A percentile compares a stretch with the other conserved stretches of the same genome.
phyloP scores from a whole-genome alignment of 2,329 filamentous ascomycete genomes.

The Sarocladium oryzae region DNA sequence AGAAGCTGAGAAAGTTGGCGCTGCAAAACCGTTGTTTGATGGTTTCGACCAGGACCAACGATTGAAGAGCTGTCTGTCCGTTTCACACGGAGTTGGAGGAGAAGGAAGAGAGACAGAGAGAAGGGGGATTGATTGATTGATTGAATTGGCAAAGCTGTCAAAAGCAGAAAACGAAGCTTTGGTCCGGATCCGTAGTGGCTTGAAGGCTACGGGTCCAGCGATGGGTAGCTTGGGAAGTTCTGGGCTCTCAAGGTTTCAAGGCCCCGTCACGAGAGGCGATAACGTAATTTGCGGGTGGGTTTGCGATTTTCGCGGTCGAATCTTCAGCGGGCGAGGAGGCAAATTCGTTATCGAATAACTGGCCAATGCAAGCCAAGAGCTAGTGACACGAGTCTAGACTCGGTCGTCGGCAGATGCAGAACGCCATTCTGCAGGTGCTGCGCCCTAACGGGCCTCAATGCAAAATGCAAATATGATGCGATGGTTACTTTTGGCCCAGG shows the following conservation, averaged over 20 bases:
- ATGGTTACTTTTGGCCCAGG: no score
- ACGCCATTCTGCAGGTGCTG: background rate
- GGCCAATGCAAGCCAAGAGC: background rate
- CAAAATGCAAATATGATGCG: no score
- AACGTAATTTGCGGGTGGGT: slow-evolving; percentile 4
- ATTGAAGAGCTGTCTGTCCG: background rate
- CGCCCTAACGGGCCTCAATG: no score
- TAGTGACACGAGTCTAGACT: background rate
- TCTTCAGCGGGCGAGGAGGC: background rate
- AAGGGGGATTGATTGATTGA: no score
- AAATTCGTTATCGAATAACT: background rate
- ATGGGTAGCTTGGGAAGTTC: background rate
- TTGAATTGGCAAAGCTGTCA: background rate
- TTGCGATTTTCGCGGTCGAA: background rate
- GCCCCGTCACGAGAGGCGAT: background rate
- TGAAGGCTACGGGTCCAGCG: background rate
- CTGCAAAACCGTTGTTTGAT: background rate
- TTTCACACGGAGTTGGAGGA: background rate
- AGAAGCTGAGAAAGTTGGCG: background rate
- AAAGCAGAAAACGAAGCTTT: background rate
- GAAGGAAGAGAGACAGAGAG: no score
- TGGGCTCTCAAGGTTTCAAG: background rate
- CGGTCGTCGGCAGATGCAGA: background rate
- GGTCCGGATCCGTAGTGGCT: background rate
- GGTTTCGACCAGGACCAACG: background rate